Evolutionary conservation across 495 filamentous ascomycete genomes (phyloP), one percentile per base, ranked within the genome.

Genomic region (Evernia prunastri): DNA sequence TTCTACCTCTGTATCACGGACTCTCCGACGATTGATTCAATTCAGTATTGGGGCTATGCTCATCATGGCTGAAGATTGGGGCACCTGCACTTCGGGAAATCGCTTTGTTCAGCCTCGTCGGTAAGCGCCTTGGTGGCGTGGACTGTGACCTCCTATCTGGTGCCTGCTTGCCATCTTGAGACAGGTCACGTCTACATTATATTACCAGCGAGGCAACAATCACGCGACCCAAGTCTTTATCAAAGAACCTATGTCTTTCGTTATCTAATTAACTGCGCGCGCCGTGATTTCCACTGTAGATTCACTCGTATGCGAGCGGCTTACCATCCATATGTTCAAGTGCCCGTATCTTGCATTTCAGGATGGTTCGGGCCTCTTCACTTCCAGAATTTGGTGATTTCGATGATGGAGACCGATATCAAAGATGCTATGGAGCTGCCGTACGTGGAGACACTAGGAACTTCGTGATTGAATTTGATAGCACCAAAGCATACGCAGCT

Each of bases 401-500:
- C 45, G 86, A 89, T 67, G 72, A 81, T 43, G 60, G 69, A 8
- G 65, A 65, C 0, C 72, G 82, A 61, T 86, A 86, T 67, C 39
- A 69, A 23, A 37, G 70, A 10, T 76, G 76, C 51, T 69, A 79
- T 60, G 49, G 65, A 8, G 70, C 72, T 23, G 71, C 82, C 2
- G 58, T 72, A 40, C 67, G 77, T n/a, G 64, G 72, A 25, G 63
- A 71, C 5, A 84, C 83, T 7, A 71, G 63, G 17, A 90, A 87
- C 67, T 91, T 92, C 68, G 82, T 88, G 25, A 76, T 92, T 18
- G 86, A 91, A 60, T 91, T 91, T 72, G 85, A 87, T 37, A 80
- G 80, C 29, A 77, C 86, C 15, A 77, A 80, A 66, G 86, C 87
- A 20, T 83, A 75, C 68, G 84, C 84, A 67, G 85, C 83, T 7